Conservation (phyloP, 2,329 filamentous ascomycete genomes). For the Trichoderma hamatum region DNA sequence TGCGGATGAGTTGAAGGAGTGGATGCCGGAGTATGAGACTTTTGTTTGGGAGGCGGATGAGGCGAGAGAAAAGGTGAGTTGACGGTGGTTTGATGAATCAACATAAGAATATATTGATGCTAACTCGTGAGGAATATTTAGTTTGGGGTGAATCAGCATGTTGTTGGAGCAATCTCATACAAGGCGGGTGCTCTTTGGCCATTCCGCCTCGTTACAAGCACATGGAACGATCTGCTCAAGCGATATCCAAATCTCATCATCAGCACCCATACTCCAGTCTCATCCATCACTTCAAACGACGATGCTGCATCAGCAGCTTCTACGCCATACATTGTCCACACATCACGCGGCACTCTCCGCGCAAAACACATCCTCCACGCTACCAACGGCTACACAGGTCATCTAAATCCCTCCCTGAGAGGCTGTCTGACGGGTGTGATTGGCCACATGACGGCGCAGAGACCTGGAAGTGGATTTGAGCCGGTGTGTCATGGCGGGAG, state of each 20-base stretch:
- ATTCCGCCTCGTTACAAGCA: conserved; percentile 51
- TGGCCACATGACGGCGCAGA: conserved; percentile 56
- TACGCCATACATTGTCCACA: conserved; percentile 49
- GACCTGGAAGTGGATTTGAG: conserved; percentile 43
- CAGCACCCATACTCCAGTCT: conserved; percentile 45
- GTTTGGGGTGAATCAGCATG: conserved; percentile 42
- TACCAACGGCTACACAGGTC: conserved; percentile 57
- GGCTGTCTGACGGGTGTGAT: conserved; percentile 49
- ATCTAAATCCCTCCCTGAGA: conserved; percentile 54
- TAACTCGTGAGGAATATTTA: conserved; percentile 7
- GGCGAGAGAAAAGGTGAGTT: conserved; percentile 38
- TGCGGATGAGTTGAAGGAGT: conserved; percentile 41
- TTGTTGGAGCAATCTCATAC: conserved; percentile 50
- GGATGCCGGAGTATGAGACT: conserved; percentile 47
- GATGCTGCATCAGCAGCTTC: conserved; percentile 25
- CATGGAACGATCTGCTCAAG: conserved; percentile 48
- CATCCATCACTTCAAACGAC: conserved; percentile 32
- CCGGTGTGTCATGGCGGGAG: conserved; percentile 36
- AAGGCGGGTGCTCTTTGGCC: conserved; percentile 55
- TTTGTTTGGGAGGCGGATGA: conserved; percentile 40
- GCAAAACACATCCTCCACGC: conserved; percentile 59
- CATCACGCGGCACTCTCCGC: conserved; percentile 48
- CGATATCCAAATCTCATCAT: conserved; percentile 43
- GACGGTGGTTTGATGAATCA: background rate
- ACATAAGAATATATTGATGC: background rate